Evolutionary conservation across 352 stramenopile species (phyloP), one percentile per base, ranked within the genome.

Genomic region (Globisporangium apiculatum): DNA sequence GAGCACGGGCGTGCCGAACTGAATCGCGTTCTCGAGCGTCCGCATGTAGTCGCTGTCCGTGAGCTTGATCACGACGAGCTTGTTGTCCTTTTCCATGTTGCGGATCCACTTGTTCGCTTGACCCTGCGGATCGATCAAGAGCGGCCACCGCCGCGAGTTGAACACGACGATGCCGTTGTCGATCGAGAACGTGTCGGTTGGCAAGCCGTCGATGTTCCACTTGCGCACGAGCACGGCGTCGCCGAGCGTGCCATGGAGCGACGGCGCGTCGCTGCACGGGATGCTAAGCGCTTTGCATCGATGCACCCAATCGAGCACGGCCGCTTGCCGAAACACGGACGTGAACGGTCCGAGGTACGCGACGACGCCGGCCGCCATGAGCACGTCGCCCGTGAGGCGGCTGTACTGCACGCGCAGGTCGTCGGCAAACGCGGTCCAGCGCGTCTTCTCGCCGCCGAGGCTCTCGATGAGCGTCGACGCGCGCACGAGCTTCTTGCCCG

Each of bases 131-230:
- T 98, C 94, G 51, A 98, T 98, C 86, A 98, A 96, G 11, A 98
- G 63, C 9, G 94, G 94, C 94, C 94, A 98, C 11, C 94, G 82
- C 12, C 92, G 71, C 9, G 93, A 91, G 61, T 97, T 98, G 60
- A 98, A 97, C 10, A 97, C 78, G 15, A 98, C 85, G 56, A 98
- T 98, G 18, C 87, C 94, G 54, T 98, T 98, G 61, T 98, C 94
- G 8, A 98, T 76, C 5, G 84, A 97, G 61, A 98, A 98, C 1
- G 76, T 73, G 57, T 98, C 94, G 0, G 91, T 97, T 3, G 94
- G 94, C 2, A 98, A 70, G 0, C 94, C 94, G 53, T 96, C 89
- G 50, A 98, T 97, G 58, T 98, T 96, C 94, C 94, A 98, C 60
- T 97, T 89, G 31, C 93, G 84, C 53, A 98, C 86, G 46, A 89